Evolutionary conservation across 2,329 filamentous ascomycete species (phyloP).

Genomic region (Alternaria gansuensis): DNA sequence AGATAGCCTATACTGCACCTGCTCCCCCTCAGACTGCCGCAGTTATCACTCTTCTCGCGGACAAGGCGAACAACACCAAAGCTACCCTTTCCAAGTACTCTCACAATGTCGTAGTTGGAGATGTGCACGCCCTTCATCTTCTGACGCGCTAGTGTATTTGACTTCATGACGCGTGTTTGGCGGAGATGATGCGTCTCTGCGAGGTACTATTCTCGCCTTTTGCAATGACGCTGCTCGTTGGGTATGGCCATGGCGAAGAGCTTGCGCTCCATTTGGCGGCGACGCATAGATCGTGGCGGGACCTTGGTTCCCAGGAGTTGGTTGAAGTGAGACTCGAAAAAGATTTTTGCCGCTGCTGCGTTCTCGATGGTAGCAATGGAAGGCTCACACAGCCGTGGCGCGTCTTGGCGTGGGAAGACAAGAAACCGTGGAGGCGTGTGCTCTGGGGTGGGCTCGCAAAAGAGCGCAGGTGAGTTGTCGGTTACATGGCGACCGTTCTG

Average conservation of each 20-base stretch:
- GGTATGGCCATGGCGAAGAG: constrained; percentile 67
- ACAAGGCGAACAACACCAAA: constrained; percentile 93
- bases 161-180: constrained; percentile 74
- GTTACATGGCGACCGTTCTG: constrained; percentile 28
- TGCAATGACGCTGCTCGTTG: constrained; percentile 64
- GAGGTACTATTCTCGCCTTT: constrained; percentile 67
- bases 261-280: constrained; percentile 68
- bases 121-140: constrained; percentile 61
- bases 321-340: constrained; percentile 85
- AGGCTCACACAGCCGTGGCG: constrained; percentile 45
- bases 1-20: constrained; percentile 24
- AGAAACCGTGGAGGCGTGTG: constrained; percentile 37
- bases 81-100: constrained; percentile 88
- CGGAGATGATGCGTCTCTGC: constrained; percentile 80
- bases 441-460: constrained; percentile 25
- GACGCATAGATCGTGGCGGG: constrained; percentile 68
- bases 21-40: constrained; percentile 24
- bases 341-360: constrained; percentile 82
- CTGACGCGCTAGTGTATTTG: constrained; percentile 62
- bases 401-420: constrained; percentile 48
- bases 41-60: constrained; percentile 64
- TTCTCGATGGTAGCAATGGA: constrained; percentile 74
- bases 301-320: constrained; percentile 65
- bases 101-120: constrained; percentile 79
- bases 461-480: constrained; percentile 29